Base-by-base conservation (phyloP, 2,329 filamentous ascomycete species). In the Epichloe coenophiala region DNA sequence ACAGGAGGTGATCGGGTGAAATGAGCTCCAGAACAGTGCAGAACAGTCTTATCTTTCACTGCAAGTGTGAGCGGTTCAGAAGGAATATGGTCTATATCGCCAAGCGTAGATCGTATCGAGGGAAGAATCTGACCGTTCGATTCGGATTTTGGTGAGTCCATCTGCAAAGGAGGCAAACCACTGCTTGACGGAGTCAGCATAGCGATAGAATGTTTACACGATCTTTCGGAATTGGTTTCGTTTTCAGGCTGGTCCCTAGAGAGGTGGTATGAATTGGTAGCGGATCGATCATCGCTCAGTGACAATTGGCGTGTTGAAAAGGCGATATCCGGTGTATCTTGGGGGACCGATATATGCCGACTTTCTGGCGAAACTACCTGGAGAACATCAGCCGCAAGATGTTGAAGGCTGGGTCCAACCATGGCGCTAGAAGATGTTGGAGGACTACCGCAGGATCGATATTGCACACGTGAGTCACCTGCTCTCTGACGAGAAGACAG, bases 101-200 rank as follows among this genome's bases (percentile, higher is more conserved):
- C 65, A 11, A 71, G 55, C 11, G 66, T 64, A 27, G 63, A 63
- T 31, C 64, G 62, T 48, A 71, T 66, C 11, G 68, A 70, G 3
- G 68, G 68, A n/a, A 71, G 59, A 37, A 51, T 62, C 35, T 65
- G 67, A 19, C 63, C 60, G 38, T 63, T 64, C 31, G 59, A 55
- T 49, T 70, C 67, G 7, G 61, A 63, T 41, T 60, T 62, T 5
- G 63, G 63, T 19, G 63, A 66, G 48, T 63, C 65, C 43, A 65
- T 63, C 46, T 68, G 65, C 39, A 70, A 55, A 5, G 68, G 68
- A 15, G 68, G 66, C 42, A 69, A 55, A 41, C 63, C 63, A 7
- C 64, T 63, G 46, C 55, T 59, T 4, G 56, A 52, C 6, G 61
- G 57, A 19, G 57, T 56, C n/a, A 58, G 43, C 38, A 59, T 53